Evolutionary conservation across 306 rosid species (phyloP).

Genomic region (Prunus salicina): DNA sequence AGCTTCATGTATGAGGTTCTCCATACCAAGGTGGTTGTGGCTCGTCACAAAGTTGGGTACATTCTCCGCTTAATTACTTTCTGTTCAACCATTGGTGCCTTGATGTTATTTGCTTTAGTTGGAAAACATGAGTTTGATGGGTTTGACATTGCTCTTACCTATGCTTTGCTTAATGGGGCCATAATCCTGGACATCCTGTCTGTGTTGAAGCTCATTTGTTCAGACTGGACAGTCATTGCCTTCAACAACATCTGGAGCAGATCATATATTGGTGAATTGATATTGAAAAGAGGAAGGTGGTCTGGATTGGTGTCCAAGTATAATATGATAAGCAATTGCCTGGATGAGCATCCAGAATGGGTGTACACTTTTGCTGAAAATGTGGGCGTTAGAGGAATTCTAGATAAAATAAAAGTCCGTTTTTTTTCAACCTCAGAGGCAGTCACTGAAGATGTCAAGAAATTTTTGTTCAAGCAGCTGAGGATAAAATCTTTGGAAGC

Average conservation of each 20-base stretch:
- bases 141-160: constrained; percentile 7
- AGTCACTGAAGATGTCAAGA: not conserved
- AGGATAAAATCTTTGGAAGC: not conserved
- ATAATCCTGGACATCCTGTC: constrained; percentile 4
- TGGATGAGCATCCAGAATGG: constrained; percentile 9
- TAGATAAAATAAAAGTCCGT: not conserved
- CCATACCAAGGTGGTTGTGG: constrained; percentile 27
- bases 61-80: not conserved
- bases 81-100: not conserved
- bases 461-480: constrained; percentile 17
- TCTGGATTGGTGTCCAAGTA: constrained; percentile 19
- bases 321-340: constrained; percentile 18
- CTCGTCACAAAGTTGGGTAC: constrained; percentile 3
- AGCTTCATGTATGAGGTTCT: constrained; percentile 30
- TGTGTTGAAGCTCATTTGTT: not conserved
- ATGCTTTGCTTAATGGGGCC: constrained; percentile 17
- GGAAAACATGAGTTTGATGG: not conserved
- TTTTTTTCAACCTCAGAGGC: not conserved
- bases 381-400: not conserved
- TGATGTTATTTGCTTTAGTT: not conserved
- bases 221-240: constrained; percentile 9
- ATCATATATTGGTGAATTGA: not conserved
- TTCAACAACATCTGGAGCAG: not conserved
- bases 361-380: not conserved
- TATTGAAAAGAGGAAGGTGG: constrained; percentile 11